Conservation (phyloP, 768 basidiomycete species). For the Pisolithus microcarpus region DNA sequence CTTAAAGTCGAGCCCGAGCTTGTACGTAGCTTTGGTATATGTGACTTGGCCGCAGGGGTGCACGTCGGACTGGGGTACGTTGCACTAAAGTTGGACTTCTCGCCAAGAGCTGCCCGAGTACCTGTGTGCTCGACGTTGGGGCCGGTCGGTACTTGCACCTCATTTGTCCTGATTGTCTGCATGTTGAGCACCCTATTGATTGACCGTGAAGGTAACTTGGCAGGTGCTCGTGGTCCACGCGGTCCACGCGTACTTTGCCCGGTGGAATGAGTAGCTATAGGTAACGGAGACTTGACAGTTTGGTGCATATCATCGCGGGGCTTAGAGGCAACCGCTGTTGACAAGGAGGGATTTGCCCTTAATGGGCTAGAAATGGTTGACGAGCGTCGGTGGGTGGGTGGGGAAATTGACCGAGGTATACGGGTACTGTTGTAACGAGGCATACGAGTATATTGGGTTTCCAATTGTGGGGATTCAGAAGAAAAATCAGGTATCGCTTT, state of each 20-base stretch:
- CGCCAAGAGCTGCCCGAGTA: slow-evolving; percentile 5
- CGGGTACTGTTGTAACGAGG: slow-evolving; percentile 9
- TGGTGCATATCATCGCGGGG: slow-evolving; percentile 1
- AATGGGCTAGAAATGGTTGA: slow-evolving; percentile 10
- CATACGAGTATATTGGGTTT: slow-evolving; percentile 17
- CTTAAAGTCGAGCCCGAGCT: slow-evolving; percentile 20
- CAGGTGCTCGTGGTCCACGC: slow-evolving; percentile 36
- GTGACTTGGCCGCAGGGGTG: slow-evolving; percentile 14
- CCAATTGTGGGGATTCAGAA: slow-evolving; percentile 18
- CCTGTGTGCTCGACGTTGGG: not conserved
- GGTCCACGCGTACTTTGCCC: slow-evolving; percentile 31
- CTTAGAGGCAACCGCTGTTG: slow-evolving; percentile 1
- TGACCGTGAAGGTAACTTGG: slow-evolving; percentile 25
- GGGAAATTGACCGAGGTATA: slow-evolving; percentile 10
- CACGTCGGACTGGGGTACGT: not conserved
- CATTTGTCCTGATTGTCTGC: slow-evolving; percentile 5
- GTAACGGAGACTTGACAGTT: not conserved
- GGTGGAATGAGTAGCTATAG: slow-evolving; percentile 6
- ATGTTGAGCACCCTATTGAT: slow-evolving; percentile 13
- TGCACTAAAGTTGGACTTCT: slow-evolving; percentile 12
- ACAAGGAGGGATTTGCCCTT: slow-evolving; percentile 6
- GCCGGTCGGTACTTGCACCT: slow-evolving; percentile 2
- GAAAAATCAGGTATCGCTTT: slow-evolving; percentile 21
- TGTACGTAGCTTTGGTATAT: slow-evolving; percentile 24
- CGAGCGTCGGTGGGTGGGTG: slow-evolving; percentile 6